Percentiles rank a stretch among this genome's conserved stretches.
Evolutionary conservation across 1,284 basidiomycete genomes (phyloP).

Genomic region (Exobasidium cylindrosporum): DNA sequence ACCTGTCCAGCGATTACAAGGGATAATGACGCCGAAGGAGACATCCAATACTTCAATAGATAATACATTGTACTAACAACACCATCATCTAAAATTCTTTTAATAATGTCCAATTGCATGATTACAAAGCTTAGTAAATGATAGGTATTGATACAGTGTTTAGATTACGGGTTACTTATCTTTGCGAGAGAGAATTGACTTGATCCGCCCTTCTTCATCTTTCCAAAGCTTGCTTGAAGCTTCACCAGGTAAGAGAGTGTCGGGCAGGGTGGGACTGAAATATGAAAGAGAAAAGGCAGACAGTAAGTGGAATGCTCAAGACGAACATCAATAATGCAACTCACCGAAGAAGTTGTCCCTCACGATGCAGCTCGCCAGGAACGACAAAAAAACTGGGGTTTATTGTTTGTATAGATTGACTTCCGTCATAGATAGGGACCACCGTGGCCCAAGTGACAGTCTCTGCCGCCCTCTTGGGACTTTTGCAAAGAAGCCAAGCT

Average conservation of each 20-base stretch:
- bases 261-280: background rate
- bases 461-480: slow-evolving; percentile 11
- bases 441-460: slow-evolving; percentile 10
- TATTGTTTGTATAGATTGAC: background rate
- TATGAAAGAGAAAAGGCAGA: background rate
- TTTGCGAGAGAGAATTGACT: background rate
- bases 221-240: background rate
- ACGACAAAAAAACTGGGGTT: background rate
- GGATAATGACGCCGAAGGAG: background rate
- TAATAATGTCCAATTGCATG: background rate
- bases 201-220: background rate
- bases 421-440: background rate
- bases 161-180: no score
- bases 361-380: slow-evolving; percentile 7
- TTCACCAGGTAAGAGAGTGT: background rate
- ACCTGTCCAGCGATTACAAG: slow-evolving; percentile 66
- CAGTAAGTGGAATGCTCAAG: background rate
- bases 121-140: background rate
- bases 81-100: background rate
- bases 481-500: slow-evolving; percentile 14
- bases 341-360: background rate
- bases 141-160: no score
- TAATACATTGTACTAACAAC: background rate
- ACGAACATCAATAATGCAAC: background rate
- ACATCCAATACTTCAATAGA: background rate